These are phyloP conservation scores for Botrytis sinoallii DNA, from an alignment of 2,329 filamentous ascomycete species.

Conservation along the genomic window DNA sequence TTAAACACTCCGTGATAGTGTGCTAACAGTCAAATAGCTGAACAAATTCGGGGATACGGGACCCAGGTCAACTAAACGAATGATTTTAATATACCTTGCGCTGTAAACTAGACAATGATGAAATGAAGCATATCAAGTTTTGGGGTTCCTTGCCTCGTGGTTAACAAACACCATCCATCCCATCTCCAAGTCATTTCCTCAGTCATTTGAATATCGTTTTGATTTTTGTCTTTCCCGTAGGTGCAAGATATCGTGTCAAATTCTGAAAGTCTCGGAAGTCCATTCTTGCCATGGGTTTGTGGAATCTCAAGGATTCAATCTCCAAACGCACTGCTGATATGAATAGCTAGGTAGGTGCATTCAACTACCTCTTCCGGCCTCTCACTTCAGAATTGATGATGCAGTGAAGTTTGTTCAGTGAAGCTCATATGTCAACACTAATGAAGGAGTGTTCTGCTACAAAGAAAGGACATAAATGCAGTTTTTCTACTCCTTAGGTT, in stretches of 20 bases:
- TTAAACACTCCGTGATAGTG: background rate
- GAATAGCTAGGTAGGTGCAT: background rate
- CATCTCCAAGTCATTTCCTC: background rate
- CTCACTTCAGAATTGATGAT: background rate
- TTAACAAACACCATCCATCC: background rate
- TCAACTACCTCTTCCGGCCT: background rate
- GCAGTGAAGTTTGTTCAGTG: background rate
- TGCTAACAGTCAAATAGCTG: constrained; percentile 52
- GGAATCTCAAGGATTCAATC: background rate
- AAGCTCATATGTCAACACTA: background rate
- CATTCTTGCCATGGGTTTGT: background rate
- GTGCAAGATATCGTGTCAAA: background rate
- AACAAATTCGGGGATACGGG: constrained; percentile 90
- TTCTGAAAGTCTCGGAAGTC: background rate
- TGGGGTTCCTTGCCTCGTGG: constrained; percentile 2
- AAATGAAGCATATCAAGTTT: constrained; percentile 27
- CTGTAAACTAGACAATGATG: constrained; percentile 36
- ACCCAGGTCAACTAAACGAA: constrained; percentile 62
- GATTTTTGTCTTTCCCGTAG: too few species aligned
- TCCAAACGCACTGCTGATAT: background rate
- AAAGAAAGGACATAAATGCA: background rate
- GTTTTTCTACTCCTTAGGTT: background rate
- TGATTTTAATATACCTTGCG: constrained; percentile 19
- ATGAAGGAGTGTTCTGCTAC: background rate
- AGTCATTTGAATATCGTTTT: background rate